phyloP scores from a whole-genome alignment of 495 filamentous ascomycete species.

The Thermothielavioides terrestris region DNA sequence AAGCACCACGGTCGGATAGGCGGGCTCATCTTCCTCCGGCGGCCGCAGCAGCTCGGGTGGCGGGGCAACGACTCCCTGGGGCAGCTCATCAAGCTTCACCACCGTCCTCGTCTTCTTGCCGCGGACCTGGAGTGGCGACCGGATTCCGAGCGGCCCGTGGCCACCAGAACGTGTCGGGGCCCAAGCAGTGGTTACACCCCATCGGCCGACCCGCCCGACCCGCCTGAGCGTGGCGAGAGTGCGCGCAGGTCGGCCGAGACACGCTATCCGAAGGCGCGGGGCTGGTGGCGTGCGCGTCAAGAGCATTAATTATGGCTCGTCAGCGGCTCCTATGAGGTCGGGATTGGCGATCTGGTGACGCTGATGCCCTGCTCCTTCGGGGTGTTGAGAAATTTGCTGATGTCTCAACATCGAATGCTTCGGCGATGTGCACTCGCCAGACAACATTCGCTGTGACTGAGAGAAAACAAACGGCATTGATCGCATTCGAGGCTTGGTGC shows the following conservation, averaged over 20 bases:
- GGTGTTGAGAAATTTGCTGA: no score
- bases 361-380: conserved; percentile 1
- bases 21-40: conserved; percentile 43
- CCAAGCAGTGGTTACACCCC: conserved; percentile 15
- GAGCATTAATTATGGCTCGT: conserved; percentile 26
- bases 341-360: conserved; percentile 3
- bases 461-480: no score
- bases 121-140: conserved; percentile 12
- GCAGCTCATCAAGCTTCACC: conserved; percentile 54
- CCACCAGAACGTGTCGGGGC: background rate
- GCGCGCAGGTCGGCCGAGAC: conserved; percentile 11
- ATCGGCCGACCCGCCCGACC: conserved; percentile 13
- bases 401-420: no score
- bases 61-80: conserved; percentile 49
- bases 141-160: background rate
- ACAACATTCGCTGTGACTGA: no score
- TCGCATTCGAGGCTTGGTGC: no score
- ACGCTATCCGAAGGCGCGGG: conserved; percentile 21
- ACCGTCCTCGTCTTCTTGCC: conserved; percentile 43
- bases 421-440: no score
- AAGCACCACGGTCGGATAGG: conserved; percentile 79
- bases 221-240: conserved; percentile 21
- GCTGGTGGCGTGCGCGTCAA: conserved; percentile 17
- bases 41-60: conserved; percentile 17
- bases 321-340: background rate